These are phyloP conservation scores for Wickerhamomyces bovis DNA, from an alignment of 805 yeast species.

Conservation along the genomic window DNA sequence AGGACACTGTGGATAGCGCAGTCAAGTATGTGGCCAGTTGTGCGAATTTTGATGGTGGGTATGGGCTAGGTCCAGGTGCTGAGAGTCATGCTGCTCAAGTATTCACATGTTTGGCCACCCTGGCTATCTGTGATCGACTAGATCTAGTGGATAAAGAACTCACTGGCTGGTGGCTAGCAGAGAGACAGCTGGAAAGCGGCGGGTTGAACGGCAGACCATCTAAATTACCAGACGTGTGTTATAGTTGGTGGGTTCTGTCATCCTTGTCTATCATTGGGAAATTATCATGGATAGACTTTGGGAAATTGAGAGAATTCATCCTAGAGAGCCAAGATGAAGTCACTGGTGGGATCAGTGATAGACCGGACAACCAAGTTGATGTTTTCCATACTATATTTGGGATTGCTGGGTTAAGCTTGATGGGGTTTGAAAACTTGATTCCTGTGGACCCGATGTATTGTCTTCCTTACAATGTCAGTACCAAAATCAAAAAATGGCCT, in stretches of 20 bases:
- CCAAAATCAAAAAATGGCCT: slow-evolving; percentile 31
- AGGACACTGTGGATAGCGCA: slow-evolving; percentile 54
- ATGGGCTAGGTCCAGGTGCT: slow-evolving; percentile 89
- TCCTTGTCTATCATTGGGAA: slow-evolving; percentile 61
- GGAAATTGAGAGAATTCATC: slow-evolving; percentile 59
- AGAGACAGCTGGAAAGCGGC: slow-evolving; percentile 79
- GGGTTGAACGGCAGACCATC: slow-evolving; percentile 97
- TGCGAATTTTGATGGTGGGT: slow-evolving; percentile 92
- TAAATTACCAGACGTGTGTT: slow-evolving; percentile 94
- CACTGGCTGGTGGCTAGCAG: slow-evolving; percentile 83
- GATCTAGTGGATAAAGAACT: slow-evolving; percentile 40
- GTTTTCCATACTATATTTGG: slow-evolving; percentile 92
- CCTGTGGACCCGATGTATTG: slow-evolving; percentile 83
- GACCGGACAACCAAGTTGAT: slow-evolving; percentile 88
- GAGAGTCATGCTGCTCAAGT: slow-evolving; percentile 94
- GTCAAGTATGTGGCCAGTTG: slow-evolving; percentile 61
- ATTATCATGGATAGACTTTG: slow-evolving; percentile 71
- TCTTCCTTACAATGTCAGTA: slow-evolving; percentile 47
- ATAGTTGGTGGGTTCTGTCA: slow-evolving; percentile 95
- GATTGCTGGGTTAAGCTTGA: slow-evolving; percentile 75
- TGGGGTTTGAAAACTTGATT: slow-evolving; percentile 55
- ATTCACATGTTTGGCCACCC: slow-evolving; percentile 77
- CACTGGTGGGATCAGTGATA: slow-evolving; percentile 87
- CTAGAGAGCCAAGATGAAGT: slow-evolving; percentile 69
- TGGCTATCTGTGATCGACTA: slow-evolving; percentile 60